Percentiles rank a stretch among this genome's conserved stretches.
phyloP scores from a whole-genome alignment of 1,284 basidiomycete species.

The Sporisorium iseilematis-ciliati region DNA sequence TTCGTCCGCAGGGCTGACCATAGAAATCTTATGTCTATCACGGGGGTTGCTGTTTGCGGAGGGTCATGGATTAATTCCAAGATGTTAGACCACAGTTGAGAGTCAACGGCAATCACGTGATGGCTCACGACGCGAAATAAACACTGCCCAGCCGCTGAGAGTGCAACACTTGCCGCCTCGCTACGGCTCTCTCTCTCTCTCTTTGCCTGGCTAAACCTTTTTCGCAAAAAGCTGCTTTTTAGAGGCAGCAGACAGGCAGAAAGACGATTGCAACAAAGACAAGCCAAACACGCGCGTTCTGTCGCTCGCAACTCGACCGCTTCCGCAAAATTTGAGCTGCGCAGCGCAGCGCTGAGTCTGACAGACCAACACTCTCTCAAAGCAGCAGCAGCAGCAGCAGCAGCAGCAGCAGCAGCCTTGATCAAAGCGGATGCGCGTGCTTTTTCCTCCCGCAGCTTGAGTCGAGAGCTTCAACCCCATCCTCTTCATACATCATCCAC shows the following conservation, averaged over 20 bases:
- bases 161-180: slow-evolving; percentile 12
- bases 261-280: not conserved
- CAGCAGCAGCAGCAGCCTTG: not conserved
- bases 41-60: not conserved
- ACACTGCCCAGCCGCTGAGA: not conserved
- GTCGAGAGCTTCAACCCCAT: not conserved
- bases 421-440: slow-evolving; percentile 8
- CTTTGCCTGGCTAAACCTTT: not conserved
- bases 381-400: too few species aligned
- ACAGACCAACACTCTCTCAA: slow-evolving; percentile 13
- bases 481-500: slow-evolving; percentile 2
- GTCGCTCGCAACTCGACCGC: not conserved
- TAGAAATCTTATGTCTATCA: not conserved
- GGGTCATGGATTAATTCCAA: not conserved
- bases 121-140: slow-evolving; percentile 36
- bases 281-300: slow-evolving; percentile 12
- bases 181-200: not conserved
- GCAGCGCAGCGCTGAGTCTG: not conserved
- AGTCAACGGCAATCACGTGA: slow-evolving; percentile 27
- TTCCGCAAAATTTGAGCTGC: not conserved
- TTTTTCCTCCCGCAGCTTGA: not conserved
- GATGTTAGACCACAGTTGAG: not conserved
- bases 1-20: not conserved
- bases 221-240: not conserved
- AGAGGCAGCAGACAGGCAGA: slow-evolving; percentile 3